These are phyloP conservation scores for Aspergillus vadensis DNA, from an alignment of 2,329 filamentous ascomycete genomes.

Conservation along the genomic window DNA sequence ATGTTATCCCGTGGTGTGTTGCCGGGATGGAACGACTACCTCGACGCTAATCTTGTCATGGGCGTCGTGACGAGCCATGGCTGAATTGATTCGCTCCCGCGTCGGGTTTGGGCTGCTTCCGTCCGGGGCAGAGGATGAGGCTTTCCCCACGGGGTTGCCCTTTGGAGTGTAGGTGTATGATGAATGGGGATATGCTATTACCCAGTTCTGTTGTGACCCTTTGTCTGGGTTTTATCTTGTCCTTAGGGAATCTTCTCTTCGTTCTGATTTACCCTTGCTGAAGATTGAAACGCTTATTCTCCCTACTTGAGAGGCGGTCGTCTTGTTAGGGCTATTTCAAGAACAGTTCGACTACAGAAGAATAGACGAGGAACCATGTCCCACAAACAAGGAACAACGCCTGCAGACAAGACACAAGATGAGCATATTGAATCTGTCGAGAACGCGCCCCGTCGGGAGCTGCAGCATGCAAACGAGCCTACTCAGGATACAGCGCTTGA, in stretches of 20 bases:
- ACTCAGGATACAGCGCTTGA: constrained; percentile 53
- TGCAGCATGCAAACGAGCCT: background rate
- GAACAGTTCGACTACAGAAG: background rate
- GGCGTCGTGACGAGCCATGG: background rate
- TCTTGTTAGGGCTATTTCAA: background rate
- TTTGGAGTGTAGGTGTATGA: background rate
- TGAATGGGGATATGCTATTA: background rate
- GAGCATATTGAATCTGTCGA: constrained; percentile 33
- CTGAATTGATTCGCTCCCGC: constrained; percentile 1
- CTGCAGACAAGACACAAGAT: constrained; percentile 24
- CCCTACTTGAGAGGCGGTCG: background rate
- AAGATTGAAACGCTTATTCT: background rate
- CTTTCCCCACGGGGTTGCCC: constrained; percentile 30
- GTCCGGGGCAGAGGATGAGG: constrained; percentile 22
- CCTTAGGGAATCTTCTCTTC: background rate
- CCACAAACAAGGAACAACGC: constrained; percentile 16
- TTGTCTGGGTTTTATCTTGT: background rate
- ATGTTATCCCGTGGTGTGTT: background rate
- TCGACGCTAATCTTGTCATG: background rate
- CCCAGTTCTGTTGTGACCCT: background rate
- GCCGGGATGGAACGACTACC: background rate
- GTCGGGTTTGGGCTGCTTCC: constrained; percentile 17
- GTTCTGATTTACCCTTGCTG: background rate
- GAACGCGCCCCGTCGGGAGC: constrained; percentile 3
- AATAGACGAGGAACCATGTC: constrained; percentile 22